A percentile compares a stretch with the other conserved stretches of the same genome.
Conservation (phyloP, 2,329 filamentous ascomycete species). For the Calonectria honghensis region DNA sequence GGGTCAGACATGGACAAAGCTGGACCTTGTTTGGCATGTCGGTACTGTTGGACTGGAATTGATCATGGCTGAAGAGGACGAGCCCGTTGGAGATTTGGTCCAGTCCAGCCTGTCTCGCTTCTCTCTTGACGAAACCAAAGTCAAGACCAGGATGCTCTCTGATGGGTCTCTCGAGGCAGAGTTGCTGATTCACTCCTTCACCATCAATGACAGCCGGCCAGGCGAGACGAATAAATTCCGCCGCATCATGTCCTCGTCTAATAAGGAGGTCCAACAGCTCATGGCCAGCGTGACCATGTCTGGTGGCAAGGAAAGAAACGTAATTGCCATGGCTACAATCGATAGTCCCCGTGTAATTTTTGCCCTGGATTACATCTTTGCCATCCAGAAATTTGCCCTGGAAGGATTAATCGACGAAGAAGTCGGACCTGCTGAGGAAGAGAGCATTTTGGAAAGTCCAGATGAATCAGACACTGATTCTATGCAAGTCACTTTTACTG, state of each 20-base stretch:
- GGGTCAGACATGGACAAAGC: constrained; percentile 88
- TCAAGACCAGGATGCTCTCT: constrained; percentile 94
- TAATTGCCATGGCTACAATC: constrained; percentile 94
- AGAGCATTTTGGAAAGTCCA: constrained; percentile 73
- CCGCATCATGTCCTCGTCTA: constrained; percentile 98
- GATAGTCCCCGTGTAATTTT: constrained; percentile 97
- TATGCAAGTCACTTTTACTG: constrained; percentile 68
- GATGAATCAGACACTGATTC: constrained; percentile 78
- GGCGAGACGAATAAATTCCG: constrained; percentile 95
- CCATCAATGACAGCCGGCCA: constrained; percentile 92
- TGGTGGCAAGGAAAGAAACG: constrained; percentile 84
- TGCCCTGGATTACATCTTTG: constrained; percentile 95
- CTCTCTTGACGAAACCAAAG: constrained; percentile 91
- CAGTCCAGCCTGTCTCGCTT: constrained; percentile 93
- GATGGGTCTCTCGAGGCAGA: constrained; percentile 95
- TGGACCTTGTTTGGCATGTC: constrained; percentile 93
- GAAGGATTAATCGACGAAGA: constrained; percentile 80
- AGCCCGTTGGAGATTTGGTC: constrained; percentile 86
- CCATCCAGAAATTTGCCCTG: constrained; percentile 88
- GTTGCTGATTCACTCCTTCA: constrained; percentile 94
- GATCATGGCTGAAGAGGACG: constrained; percentile 83
- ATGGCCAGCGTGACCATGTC: constrained; percentile 98
- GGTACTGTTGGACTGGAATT: constrained; percentile 92
- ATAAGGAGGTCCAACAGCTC: constrained; percentile 96
- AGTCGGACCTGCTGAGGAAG: constrained; percentile 68